Conservation (phyloP, 345 rosid species). For the Bruguiera gymnorhiza region DNA sequence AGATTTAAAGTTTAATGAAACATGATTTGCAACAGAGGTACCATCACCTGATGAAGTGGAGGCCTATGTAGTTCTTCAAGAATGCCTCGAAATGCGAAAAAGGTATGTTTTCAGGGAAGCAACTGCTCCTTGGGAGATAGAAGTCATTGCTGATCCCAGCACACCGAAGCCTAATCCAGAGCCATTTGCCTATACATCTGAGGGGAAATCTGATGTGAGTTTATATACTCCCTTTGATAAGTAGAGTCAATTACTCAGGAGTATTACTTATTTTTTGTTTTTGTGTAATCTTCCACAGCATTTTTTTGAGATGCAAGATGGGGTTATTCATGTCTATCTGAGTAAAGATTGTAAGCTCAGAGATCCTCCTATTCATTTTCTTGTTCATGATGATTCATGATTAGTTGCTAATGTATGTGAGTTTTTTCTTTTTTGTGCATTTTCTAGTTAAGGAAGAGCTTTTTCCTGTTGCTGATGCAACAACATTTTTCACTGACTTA, state of each 20-base stretch:
- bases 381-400: conserved; percentile 6
- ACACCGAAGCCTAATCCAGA: conserved; percentile 93
- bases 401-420: neutral
- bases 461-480: conserved; percentile 88
- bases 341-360: conserved; percentile 67
- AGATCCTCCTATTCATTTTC: conserved; percentile 12
- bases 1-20: too few relatives aligned
- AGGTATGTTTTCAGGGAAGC: conserved; percentile 79
- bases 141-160: conserved; percentile 90
- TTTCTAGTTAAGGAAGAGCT: conserved; percentile 69
- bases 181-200: conserved; percentile 72
- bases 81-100: conserved; percentile 88
- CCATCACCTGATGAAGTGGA: conserved; percentile 88
- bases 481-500: conserved; percentile 86
- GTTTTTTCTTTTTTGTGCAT: conserved; percentile 3
- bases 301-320: conserved; percentile 90
- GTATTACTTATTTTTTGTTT: conserved; percentile 6
- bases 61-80: conserved; percentile 71
- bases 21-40: conserved; percentile 42
- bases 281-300: conserved; percentile 51
- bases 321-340: conserved; percentile 87
- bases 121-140: conserved; percentile 94
- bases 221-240: neutral
- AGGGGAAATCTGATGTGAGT: conserved; percentile 78
- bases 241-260: neutral